Percentiles rank a stretch among this genome's conserved stretches.
Evolutionary conservation across 257 asterid species (phyloP).

Genomic region (Solanum pimpinellifolium): DNA sequence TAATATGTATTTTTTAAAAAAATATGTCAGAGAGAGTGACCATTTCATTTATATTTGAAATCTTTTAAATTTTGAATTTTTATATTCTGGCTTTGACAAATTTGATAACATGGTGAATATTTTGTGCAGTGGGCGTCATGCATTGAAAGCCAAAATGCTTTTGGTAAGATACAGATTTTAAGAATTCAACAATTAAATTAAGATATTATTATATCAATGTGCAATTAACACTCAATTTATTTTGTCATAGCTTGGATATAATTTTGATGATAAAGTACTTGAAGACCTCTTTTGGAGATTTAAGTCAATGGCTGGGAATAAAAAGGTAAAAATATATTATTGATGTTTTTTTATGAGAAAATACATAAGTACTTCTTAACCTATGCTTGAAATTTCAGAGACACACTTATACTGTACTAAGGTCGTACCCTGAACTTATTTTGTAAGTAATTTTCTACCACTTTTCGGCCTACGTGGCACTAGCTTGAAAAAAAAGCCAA

Average conservation of each 20-base stretch:
- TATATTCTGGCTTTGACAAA: background rate
- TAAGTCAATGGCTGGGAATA: conserved; percentile 75
- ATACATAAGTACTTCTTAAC: too few relatives aligned
- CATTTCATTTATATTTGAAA: background rate
- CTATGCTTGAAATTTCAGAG: fast-evolving
- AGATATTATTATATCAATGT: background rate
- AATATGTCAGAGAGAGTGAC: background rate
- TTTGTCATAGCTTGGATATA: conserved; percentile 68
- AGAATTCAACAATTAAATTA: background rate
- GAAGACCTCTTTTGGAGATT: conserved; percentile 81
- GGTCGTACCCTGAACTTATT: too few relatives aligned
- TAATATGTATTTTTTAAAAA: too few relatives aligned
- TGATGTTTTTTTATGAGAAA: background rate
- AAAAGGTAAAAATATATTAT: conserved; percentile 42
- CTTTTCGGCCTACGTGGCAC: too few relatives aligned
- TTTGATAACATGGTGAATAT: background rate
- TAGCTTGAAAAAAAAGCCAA: too few relatives aligned
- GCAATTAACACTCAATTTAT: background rate
- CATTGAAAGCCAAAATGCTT: conserved; percentile 73
- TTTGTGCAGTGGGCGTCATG: conserved; percentile 79
- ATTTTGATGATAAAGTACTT: conserved; percentile 65
- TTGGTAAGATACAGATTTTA: conserved; percentile 35
- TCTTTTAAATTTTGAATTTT: background rate
- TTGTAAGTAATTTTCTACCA: too few relatives aligned
- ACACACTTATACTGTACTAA: too few relatives aligned